These are phyloP conservation scores for Chalciporus chontae DNA, from an alignment of 768 basidiomycete species.

Conservation along the genomic window DNA sequence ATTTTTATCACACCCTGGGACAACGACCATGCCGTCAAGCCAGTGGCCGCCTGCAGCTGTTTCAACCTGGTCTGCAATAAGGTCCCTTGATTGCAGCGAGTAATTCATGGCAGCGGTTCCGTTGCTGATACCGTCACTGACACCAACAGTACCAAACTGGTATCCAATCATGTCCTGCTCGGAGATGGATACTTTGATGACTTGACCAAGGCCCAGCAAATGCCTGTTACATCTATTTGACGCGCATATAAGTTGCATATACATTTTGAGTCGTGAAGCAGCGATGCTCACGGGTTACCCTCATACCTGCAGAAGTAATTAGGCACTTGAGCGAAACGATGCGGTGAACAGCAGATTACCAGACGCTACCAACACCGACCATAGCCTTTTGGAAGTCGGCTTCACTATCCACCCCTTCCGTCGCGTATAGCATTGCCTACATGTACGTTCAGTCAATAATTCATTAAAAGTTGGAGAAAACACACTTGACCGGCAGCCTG, in stretches of 20 bases:
- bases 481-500: constrained; percentile 91
- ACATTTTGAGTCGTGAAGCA: neutral
- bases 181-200: constrained; percentile 77
- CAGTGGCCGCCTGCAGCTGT: constrained; percentile 95
- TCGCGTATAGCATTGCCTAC: constrained; percentile 99
- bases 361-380: constrained; percentile 96
- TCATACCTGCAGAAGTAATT: constrained; percentile 72
- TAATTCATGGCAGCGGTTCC: constrained; percentile 92
- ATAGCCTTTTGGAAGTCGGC: constrained; percentile 92
- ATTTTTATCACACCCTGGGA: constrained; percentile 99
- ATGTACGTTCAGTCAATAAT: neutral
- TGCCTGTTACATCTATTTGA: constrained; percentile 86
- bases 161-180: constrained; percentile 81
- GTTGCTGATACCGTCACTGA: constrained; percentile 99
- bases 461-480: neutral
- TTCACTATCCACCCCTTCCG: constrained; percentile 79
- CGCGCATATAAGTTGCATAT: neutral
- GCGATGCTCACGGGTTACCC: constrained; percentile 83
- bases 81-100: constrained; percentile 95
- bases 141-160: constrained; percentile 96
- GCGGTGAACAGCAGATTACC: constrained; percentile 51
- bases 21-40: constrained; percentile 95
- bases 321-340: constrained; percentile 5
- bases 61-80: constrained; percentile 97
- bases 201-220: constrained; percentile 82